Evolutionary conservation across 116 monocot species (phyloP).

Genomic region (Papilionanthe hybrid): DNA sequence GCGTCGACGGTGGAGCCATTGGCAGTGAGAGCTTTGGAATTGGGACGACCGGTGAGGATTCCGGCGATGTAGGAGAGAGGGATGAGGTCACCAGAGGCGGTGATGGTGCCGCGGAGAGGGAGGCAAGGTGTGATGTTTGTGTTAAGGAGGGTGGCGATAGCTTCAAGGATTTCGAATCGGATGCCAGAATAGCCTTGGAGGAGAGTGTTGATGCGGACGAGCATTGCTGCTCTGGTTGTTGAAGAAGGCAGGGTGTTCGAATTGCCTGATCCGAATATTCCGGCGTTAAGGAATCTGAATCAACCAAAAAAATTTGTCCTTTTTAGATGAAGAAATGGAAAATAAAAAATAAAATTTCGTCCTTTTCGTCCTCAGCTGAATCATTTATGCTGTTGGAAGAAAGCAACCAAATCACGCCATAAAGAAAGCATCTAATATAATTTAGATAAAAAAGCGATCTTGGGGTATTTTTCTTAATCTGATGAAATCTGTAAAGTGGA

Average conservation of each 20-base stretch:
- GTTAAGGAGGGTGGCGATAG: slow-evolving; percentile 40
- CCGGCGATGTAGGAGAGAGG: slow-evolving; percentile 56
- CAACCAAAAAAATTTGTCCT: not conserved
- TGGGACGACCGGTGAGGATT: slow-evolving; percentile 46
- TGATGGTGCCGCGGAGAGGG: slow-evolving; percentile 52
- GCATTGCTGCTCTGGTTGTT: slow-evolving; percentile 61
- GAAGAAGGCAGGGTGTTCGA: slow-evolving; percentile 32
- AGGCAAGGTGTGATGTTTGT: slow-evolving; percentile 38
- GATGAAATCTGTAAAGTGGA: too few relatives aligned
- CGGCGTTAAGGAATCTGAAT: slow-evolving; percentile 62
- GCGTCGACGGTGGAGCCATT: slow-evolving; percentile 34
- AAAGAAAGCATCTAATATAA: too few relatives aligned
- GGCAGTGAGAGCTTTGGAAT: slow-evolving; percentile 39
- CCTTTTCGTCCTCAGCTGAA: too few relatives aligned
- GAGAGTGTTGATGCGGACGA: slow-evolving; percentile 66
- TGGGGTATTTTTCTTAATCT: not conserved
- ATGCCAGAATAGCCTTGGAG: slow-evolving; percentile 67
- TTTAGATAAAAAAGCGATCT: not conserved
- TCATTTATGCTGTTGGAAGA: too few relatives aligned
- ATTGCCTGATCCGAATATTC: slow-evolving; percentile 35
- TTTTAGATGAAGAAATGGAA: not conserved
- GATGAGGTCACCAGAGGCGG: slow-evolving; percentile 47
- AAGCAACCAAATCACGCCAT: too few relatives aligned
- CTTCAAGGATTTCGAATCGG: slow-evolving; percentile 58
- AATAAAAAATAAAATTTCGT: not conserved